A percentile compares a stretch with the other conserved stretches of the same genome.
These are phyloP conservation scores for Zymoseptoria passerinii DNA, from an alignment of 2,329 filamentous ascomycete genomes.

Conservation along the genomic window DNA sequence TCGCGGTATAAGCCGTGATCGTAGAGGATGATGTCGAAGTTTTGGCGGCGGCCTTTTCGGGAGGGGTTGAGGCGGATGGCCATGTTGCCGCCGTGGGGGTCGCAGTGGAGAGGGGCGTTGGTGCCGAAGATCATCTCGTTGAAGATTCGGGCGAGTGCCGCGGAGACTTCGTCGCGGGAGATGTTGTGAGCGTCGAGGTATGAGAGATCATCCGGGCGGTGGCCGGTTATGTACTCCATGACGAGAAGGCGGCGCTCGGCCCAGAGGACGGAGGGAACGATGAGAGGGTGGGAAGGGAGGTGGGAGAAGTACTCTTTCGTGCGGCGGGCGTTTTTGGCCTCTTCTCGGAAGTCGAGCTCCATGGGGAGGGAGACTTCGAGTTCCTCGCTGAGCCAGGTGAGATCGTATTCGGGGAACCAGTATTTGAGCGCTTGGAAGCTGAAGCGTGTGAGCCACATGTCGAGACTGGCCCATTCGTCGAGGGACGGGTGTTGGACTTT, in stretches of 20 bases:
- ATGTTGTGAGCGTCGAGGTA: slow-evolving; percentile 82
- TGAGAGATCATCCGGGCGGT: slow-evolving; percentile 77
- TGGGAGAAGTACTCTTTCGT: slow-evolving; percentile 73
- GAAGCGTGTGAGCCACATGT: slow-evolving; percentile 76
- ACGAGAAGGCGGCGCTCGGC: slow-evolving; percentile 82
- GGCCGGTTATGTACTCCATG: slow-evolving; percentile 86
- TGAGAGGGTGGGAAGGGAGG: slow-evolving; percentile 65
- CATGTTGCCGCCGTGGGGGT: slow-evolving; percentile 93
- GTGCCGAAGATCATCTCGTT: slow-evolving; percentile 99
- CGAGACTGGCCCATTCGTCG: slow-evolving; percentile 81
- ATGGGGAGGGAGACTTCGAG: slow-evolving; percentile 86
- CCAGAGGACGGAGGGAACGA: slow-evolving; percentile 87
- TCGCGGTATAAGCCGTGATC: slow-evolving; percentile 95
- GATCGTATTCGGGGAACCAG: slow-evolving; percentile 95
- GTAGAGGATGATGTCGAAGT: slow-evolving; percentile 94
- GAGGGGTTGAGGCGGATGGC: slow-evolving; percentile 71
- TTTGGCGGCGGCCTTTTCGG: slow-evolving; percentile 50
- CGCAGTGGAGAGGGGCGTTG: slow-evolving; percentile 84
- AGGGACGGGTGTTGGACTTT: slow-evolving; percentile 91
- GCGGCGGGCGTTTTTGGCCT: slow-evolving; percentile 74
- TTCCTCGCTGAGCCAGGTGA: slow-evolving; percentile 90
- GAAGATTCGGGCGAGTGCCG: slow-evolving; percentile 82
- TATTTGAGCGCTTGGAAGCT: slow-evolving; percentile 83
- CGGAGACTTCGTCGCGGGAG: slow-evolving; percentile 90
- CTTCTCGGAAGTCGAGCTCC: slow-evolving; percentile 81